phyloP scores from a whole-genome alignment of 1,284 basidiomycete species.

The Boletus mariae region DNA sequence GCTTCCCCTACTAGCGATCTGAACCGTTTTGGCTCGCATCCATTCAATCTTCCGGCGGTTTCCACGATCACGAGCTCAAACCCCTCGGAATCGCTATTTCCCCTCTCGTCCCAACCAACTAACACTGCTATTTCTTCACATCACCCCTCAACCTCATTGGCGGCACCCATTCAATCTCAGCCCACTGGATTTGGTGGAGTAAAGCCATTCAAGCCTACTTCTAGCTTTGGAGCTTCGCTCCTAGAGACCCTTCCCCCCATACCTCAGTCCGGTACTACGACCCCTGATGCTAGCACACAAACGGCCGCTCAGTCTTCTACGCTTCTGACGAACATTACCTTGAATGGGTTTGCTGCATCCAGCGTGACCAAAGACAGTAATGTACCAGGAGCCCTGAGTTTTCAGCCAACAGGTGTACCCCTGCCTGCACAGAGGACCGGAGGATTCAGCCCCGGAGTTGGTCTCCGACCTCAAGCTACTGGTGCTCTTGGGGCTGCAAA shows the following conservation, averaged over 20 bases:
- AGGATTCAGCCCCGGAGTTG: constrained; percentile 49
- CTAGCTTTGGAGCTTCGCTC: constrained; percentile 81
- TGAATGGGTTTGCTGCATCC: constrained; percentile 12
- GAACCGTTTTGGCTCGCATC: constrained; percentile 16
- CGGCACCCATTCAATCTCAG: constrained; percentile 60
- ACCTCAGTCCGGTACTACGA: constrained; percentile 52
- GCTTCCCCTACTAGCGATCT: constrained; percentile 2
- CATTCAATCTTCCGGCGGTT: constrained; percentile 36
- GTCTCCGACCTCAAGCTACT: constrained; percentile 71
- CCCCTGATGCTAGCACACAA: constrained; percentile 40
- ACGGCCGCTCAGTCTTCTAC: constrained; percentile 12
- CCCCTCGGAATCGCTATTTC: constrained; percentile 51
- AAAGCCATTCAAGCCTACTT: constrained; percentile 90
- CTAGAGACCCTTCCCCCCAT: constrained; percentile 76
- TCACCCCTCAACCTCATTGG: constrained; percentile 25
- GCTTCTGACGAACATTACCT: constrained; percentile 11
- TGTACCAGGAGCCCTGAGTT: constrained; percentile 8
- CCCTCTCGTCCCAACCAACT: constrained; percentile 41
- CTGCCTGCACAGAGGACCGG: constrained; percentile 30
- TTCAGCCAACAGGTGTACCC: constrained; percentile 27
- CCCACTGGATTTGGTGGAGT: constrained; percentile 79
- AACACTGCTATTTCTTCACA: constrained; percentile 40
- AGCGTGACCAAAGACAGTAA: constrained; percentile 33
- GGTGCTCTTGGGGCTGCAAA: constrained; percentile 59
- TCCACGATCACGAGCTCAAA: constrained; percentile 41